Percentiles rank a stretch among this genome's conserved stretches.
Evolutionary conservation across 345 rosid genomes (phyloP).

Genomic region (Psidium guajava): DNA sequence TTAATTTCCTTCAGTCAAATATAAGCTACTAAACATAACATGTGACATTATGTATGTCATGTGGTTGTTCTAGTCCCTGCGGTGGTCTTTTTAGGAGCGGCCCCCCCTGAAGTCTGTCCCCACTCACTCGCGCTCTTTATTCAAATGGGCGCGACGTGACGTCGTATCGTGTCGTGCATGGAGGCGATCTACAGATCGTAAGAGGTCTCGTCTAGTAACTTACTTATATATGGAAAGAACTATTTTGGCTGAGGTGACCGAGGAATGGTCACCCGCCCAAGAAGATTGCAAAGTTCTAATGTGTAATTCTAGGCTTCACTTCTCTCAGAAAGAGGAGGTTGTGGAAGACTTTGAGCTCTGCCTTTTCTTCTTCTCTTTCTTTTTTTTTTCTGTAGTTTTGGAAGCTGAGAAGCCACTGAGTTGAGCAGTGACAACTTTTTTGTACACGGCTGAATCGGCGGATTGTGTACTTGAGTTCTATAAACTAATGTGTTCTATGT

Average conservation of each 20-base stretch:
- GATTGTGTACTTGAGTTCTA: neutral
- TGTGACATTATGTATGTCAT: neutral
- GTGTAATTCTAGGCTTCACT: neutral
- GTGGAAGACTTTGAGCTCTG: too few species aligned
- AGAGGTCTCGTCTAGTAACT: neutral
- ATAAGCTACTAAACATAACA: neutral
- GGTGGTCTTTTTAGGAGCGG: neutral
- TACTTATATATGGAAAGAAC: neutral
- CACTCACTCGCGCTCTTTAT: neutral
- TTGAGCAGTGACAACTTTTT: neutral
- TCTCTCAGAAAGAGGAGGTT: neutral
- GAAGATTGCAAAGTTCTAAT: neutral
- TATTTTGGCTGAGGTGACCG: conserved; percentile 12
- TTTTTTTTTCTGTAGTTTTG: neutral
- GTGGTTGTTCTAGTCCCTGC: neutral
- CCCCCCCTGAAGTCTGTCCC: neutral
- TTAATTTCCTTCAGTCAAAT: neutral
- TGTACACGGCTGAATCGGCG: neutral
- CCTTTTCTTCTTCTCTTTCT: neutral
- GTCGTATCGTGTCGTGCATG: neutral
- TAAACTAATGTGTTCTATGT: neutral
- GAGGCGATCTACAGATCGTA: neutral
- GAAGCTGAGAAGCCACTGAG: neutral
- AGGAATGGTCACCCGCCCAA: conserved; percentile 11
- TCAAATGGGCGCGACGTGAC: neutral